These are phyloP conservation scores for Tricholoma hemisulphureum DNA, from an alignment of 768 basidiomycete genomes.

Conservation along the genomic window DNA sequence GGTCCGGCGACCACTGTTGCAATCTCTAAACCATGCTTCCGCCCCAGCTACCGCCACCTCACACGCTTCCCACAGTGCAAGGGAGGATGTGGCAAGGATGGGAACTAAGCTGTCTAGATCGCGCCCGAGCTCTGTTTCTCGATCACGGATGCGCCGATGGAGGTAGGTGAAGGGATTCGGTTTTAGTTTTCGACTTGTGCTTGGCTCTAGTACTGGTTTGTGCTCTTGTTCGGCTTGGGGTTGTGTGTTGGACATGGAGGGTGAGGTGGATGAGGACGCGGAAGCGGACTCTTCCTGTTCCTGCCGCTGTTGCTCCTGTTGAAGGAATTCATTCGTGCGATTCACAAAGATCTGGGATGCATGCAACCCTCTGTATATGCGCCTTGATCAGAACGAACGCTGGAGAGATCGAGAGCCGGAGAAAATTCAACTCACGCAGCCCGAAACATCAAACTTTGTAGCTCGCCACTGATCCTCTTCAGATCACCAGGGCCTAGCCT, in stretches of 20 bases:
- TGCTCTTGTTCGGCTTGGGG: not conserved
- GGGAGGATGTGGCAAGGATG: slow-evolving; percentile 37
- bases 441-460: slow-evolving; percentile 38
- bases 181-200: not conserved
- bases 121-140: slow-evolving; percentile 41
- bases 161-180: slow-evolving; percentile 30
- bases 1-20: slow-evolving; percentile 37
- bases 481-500: slow-evolving; percentile 42
- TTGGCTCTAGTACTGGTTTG: not conserved
- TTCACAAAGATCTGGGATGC: slow-evolving; percentile 40
- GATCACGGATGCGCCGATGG: slow-evolving; percentile 26
- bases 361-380: slow-evolving; percentile 30
- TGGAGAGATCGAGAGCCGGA: not conserved
- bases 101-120: slow-evolving; percentile 41
- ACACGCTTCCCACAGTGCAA: slow-evolving; percentile 32
- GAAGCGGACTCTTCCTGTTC: slow-evolving; percentile 7
- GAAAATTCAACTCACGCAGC: slow-evolving; percentile 28
- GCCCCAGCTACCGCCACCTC: slow-evolving; percentile 22
- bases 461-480: slow-evolving; percentile 36
- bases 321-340: slow-evolving; percentile 26
- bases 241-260: not conserved
- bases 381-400: not conserved
- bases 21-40: slow-evolving; percentile 35
- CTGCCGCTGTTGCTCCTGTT: slow-evolving; percentile 12
- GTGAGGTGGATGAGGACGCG: not conserved